Evolutionary conservation across 257 asterid species (phyloP).

Genomic region (Misopates orontium): DNA sequence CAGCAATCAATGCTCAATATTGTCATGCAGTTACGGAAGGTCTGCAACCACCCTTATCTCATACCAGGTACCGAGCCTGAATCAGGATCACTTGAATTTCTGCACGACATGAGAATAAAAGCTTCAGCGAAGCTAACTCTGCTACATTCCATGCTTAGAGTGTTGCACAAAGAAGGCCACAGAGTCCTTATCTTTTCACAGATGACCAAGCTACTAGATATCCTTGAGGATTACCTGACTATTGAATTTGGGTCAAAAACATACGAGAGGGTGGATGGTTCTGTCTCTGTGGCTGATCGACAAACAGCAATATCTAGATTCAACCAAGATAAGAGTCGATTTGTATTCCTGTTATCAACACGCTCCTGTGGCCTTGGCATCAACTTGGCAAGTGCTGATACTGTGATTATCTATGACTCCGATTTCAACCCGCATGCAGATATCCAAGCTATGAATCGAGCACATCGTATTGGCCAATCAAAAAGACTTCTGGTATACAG

Average conservation of each 20-base stretch:
- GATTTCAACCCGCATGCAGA: conserved; percentile 99
- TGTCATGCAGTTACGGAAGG: conserved; percentile 95
- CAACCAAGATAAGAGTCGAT: conserved; percentile 89
- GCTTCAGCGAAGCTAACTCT: conserved; percentile 93
- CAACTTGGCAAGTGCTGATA: conserved; percentile 99
- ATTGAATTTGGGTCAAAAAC: conserved; percentile 80
- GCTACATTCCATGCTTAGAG: conserved; percentile 87
- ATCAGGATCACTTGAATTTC: conserved; percentile 76
- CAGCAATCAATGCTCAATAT: conserved; percentile 94
- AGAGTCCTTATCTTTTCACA: conserved; percentile 95
- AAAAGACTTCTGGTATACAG: conserved; percentile 90
- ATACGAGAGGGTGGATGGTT: conserved; percentile 97
- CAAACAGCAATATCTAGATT: conserved; percentile 92
- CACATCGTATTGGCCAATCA: conserved; percentile 95
- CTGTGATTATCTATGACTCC: conserved; percentile 92
- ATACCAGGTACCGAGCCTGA: conserved; percentile 98
- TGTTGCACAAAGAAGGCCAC: conserved; percentile 76
- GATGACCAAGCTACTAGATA: conserved; percentile 92
- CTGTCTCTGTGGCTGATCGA: conserved; percentile 82
- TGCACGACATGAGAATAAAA: conserved; percentile 94
- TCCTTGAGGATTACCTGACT: conserved; percentile 87
- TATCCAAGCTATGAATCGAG: conserved; percentile 98
- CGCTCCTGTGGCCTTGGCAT: conserved; percentile 99
- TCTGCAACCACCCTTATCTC: conserved; percentile 97
- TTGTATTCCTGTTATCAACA: conserved; percentile 88